Evolutionary conservation across 176 grass and related monocot species (phyloP).

Genomic region (barley (Hordeum vulgare)): MorexV3_pseudomolecules_assembly NC_058518.1:70781117-70781616

Average conservation of each 20-base stretch:
- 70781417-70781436: not conserved
- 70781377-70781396: slow-evolving; percentile 98
- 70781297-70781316: slow-evolving; percentile 87
- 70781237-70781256: slow-evolving; percentile 51
- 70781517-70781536: not conserved
- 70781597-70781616: not conserved
- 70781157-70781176: slow-evolving; percentile 99
- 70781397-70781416: not conserved
- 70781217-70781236: slow-evolving; percentile 14
- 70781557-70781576: not conserved
- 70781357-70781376: slow-evolving; percentile 72
- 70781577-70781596: not conserved
- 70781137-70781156: slow-evolving; percentile 87
- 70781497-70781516: not conserved
- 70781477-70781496: not conserved
- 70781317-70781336: slow-evolving; percentile 98
- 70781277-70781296: slow-evolving; percentile 90
- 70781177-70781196: slow-evolving; percentile 76
- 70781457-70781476: not conserved
- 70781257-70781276: slow-evolving; percentile 96
- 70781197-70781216: not conserved
- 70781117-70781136: slow-evolving; percentile 99
- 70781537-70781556: not conserved
- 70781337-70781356: slow-evolving; percentile 80
- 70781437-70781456: not conserved